Conservation (phyloP, 345 rosid species). For the Rhizophora apiculata region DNA sequence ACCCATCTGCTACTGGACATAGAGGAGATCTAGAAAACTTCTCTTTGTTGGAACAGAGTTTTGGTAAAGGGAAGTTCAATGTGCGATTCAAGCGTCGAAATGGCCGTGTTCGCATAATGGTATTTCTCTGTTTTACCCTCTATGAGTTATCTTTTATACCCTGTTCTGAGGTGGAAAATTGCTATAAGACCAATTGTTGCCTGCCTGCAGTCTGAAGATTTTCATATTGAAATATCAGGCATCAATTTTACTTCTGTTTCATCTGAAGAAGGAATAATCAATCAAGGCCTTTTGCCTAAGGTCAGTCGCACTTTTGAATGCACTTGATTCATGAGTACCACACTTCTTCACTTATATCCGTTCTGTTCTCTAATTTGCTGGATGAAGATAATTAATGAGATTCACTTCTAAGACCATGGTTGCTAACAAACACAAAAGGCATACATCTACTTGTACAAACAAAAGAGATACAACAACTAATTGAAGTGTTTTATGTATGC, state of each 20-base stretch:
- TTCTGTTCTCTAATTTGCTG: too few species aligned
- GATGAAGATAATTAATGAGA: too few species aligned
- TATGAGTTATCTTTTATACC: not conserved
- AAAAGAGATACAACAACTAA: not conserved
- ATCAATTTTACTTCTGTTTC: slow-evolving; percentile 59
- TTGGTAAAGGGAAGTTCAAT: slow-evolving; percentile 58
- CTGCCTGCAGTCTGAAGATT: slow-evolving; percentile 58
- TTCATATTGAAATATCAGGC: slow-evolving; percentile 51
- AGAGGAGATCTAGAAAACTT: slow-evolving; percentile 45
- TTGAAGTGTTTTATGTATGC: not conserved
- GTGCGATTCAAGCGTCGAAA: slow-evolving; percentile 78
- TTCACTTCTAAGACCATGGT: not conserved
- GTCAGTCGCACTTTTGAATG: slow-evolving; percentile 28
- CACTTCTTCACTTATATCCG: too few species aligned
- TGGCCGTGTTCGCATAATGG: slow-evolving; percentile 81
- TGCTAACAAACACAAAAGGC: not conserved
- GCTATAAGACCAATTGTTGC: slow-evolving; percentile 9
- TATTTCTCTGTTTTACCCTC: slow-evolving; percentile 13
- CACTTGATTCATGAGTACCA: not conserved
- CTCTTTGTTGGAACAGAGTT: slow-evolving; percentile 45
- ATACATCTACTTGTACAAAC: not conserved
- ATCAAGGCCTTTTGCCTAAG: slow-evolving; percentile 72
- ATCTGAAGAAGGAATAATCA: slow-evolving; percentile 36
- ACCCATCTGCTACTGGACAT: slow-evolving; percentile 35
- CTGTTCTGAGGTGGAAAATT: slow-evolving; percentile 6